Percentiles rank a stretch among this genome's conserved stretches.
Conservation (phyloP, 495 filamentous ascomycete genomes). For the Xylaria flabelliformis region DNA sequence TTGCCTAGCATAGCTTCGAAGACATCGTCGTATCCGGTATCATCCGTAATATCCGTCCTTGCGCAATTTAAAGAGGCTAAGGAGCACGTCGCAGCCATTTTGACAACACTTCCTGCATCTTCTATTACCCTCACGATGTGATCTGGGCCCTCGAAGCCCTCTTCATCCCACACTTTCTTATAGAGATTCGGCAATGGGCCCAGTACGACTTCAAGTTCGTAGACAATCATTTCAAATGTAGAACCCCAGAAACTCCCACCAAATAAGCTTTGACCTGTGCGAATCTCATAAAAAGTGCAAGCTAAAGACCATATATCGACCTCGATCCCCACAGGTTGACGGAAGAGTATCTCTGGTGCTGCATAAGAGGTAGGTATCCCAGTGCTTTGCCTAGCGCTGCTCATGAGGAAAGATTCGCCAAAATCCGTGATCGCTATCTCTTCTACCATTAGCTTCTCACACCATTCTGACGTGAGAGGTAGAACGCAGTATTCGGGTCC, state of each 20-base stretch:
- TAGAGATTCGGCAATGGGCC: background rate
- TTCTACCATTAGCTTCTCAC: background rate
- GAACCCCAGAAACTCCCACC: background rate
- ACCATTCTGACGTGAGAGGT: background rate
- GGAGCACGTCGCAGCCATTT: conserved; percentile 5
- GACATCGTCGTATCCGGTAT: background rate
- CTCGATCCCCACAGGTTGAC: background rate
- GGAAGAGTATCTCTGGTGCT: conserved; percentile 12
- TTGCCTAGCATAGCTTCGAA: background rate
- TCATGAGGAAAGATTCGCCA: background rate
- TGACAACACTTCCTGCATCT: background rate
- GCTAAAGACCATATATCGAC: conserved; percentile 12
- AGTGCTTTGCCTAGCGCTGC: background rate
- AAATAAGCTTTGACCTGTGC: background rate
- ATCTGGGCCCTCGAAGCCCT: background rate
- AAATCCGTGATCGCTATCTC: conserved; percentile 10
- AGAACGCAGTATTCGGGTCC: conserved; percentile 5
- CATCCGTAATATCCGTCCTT: background rate
- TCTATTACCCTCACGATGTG: background rate
- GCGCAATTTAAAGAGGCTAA: background rate
- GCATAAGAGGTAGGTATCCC: conserved; percentile 9
- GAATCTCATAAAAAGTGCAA: conserved; percentile 13
- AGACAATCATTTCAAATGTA: background rate
- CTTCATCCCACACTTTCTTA: background rate
- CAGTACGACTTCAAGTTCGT: background rate